A percentile compares a stretch with the other conserved stretches of the same genome.
Conservation (phyloP, 2,329 filamentous ascomycete genomes). For the Aspergillus thermomutatus region DNA sequence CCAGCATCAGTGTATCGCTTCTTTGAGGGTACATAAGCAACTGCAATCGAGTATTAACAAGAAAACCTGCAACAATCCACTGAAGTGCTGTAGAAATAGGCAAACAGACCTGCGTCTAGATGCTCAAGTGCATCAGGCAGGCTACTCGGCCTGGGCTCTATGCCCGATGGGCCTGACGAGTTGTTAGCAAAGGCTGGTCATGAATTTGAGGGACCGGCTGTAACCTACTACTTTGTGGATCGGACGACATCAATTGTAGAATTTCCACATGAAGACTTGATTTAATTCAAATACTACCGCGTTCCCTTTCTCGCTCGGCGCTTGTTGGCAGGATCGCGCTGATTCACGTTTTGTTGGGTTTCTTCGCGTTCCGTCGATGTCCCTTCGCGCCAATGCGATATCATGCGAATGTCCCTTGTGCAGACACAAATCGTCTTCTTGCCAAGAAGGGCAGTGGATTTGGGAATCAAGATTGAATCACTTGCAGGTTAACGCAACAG, state of each 20-base stretch:
- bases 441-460: neutral
- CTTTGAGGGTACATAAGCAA: slow-evolving; percentile 55
- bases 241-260: neutral
- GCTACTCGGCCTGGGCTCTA: slow-evolving; percentile 17
- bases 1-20: slow-evolving; percentile 62
- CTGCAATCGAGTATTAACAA: slow-evolving; percentile 17
- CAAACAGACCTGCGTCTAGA: slow-evolving; percentile 34
- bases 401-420: neutral
- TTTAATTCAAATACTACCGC: neutral
- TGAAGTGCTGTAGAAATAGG: neutral
- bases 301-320: neutral
- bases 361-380: neutral
- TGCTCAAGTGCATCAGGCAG: slow-evolving; percentile 35
- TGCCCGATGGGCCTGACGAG: neutral
- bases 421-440: neutral
- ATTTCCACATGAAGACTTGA: too few relatives aligned
- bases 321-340: neutral
- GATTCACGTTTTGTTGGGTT: neutral
- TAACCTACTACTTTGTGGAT: neutral
- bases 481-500: neutral
- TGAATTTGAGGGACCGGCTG: neutral
- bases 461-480: neutral
- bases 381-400: neutral
- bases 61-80: too few relatives aligned
- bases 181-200: neutral